Conservation (phyloP, 345 rosid species). For the Populus davidiana region DNA sequence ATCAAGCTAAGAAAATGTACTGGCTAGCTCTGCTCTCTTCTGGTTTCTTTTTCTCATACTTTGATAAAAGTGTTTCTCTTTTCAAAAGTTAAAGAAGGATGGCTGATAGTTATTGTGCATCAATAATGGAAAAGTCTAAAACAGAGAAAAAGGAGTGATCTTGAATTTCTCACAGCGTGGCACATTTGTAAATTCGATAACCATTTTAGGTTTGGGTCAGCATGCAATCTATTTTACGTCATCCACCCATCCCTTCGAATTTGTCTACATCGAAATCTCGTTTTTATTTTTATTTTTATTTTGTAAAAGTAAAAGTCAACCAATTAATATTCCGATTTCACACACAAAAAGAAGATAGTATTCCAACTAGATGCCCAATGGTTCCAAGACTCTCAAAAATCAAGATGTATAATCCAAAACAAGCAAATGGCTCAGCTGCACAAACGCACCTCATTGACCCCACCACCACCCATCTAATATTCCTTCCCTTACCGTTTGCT, state of each 20-base stretch:
- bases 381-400: neutral
- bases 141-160: neutral
- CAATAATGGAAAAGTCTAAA: neutral
- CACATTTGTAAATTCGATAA: neutral
- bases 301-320: neutral
- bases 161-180: neutral
- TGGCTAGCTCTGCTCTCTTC: neutral
- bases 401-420: neutral
- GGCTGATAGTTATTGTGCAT: too few relatives aligned
- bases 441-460: too few relatives aligned
- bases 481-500: too few relatives aligned
- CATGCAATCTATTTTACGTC: constrained; percentile 29
- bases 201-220: constrained; percentile 6
- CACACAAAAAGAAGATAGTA: neutral
- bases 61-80: neutral
- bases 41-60: neutral
- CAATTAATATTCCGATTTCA: neutral
- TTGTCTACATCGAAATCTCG: too few relatives aligned
- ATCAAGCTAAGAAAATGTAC: too few relatives aligned
- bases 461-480: too few relatives aligned
- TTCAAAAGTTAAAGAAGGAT: neutral
- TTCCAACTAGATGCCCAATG: neutral
- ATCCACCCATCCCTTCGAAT: neutral
- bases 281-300: too few relatives aligned
- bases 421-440: neutral